Evolutionary conservation across 2,329 filamentous ascomycete species (phyloP), one percentile per base, ranked within the genome.

Genomic region (Monilinia aucupariae): DNA sequence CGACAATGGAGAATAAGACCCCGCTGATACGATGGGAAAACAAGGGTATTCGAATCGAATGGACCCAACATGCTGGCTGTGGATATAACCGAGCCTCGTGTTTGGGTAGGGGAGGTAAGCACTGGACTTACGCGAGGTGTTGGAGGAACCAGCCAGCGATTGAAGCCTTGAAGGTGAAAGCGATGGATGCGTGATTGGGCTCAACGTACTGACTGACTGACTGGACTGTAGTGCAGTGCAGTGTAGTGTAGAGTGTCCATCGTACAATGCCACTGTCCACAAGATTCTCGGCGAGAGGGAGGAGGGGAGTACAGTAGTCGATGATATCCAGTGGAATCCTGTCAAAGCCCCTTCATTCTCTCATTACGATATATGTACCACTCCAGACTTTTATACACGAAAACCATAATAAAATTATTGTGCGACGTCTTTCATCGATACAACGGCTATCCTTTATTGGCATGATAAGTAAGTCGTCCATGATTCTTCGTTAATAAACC

Each of bases 11-110:
- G 65, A 59, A 54, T 58, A 65, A 62, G 68, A 64, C 65, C 63
- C 63, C 64, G 6, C 64, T 64, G 56, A 55, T 64, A 56, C 22
- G 64, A 62, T 66, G 60, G 51, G 43, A 52, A 37, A 64, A 65
- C 68, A 68, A 61, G 66, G 69, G 64, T 27, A 58, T 66, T 63
- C 66, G 67, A 71, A 63, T 71, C 68, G 69, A 67, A 51, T 67
- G 62, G 64, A 71, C 64, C 62, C 63, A 59, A 27, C 27, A 66
- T 66, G 67, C 64, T 70, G 66, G 64, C 64, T 64, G 37, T 59
- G 47, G 70, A 71, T 58, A 50, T 22, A 56, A 49, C 53, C 60
- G 60, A 61, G 43, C 51, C 51, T 55, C 51, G 51, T 62, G 59
- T 56, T 54, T 56, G 53, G 66, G 65, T 62, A 68, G 63, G 77